Evolutionary conservation across 768 basidiomycete genomes (phyloP), one percentile per base, ranked within the genome.

Genomic region (Hypsizygus marmoreus): DNA sequence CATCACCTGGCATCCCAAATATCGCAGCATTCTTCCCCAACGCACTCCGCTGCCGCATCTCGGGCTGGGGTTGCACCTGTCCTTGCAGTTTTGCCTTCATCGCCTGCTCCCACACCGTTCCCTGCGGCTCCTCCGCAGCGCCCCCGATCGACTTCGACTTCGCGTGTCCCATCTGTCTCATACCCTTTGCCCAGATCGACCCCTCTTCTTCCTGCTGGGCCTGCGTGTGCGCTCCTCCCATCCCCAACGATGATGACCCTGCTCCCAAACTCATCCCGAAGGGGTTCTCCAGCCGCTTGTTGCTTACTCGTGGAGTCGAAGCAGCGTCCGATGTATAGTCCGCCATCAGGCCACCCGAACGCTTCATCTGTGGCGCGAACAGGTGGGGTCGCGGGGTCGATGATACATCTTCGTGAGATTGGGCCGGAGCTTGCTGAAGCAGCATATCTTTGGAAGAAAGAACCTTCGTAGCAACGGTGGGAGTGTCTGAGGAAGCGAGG

Each of bases 371-470:
- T 24, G 23, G 23, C 12, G 11, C 28, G 22, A 36, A 40, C 8
- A 31, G 13, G 8, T 38, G 34, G 22, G 55, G 55, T 16, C 55
- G 55, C 10, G 55, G 55, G 4, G 55, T 56, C 19, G 48, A 50
- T 12, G 55, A 56, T 24, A 50, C 35, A 36, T 56, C 55, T 19
- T 56, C 55, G 14, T 53, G 49, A 1, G 43, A 22, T 3, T 53
- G 45, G 13, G 17, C 32, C 16, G 42, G 10, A 19, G 36, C 28
- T 16, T 43, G 39, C 23, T 36, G 31, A 22, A 50, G 55, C 23
- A 47, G 20, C 19, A 58, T 55, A 40, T 60, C 51, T 16, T 50
- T 56, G 6, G 58, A 45, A 12, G 49, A 42, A 40, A 49, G 32
- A 6, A 53, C 53, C 40, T 32, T 47, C 32, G 50, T 34, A 37